phyloP scores from a whole-genome alignment of 805 yeast genomes.

The Zygotorulaspora florentina region DNA sequence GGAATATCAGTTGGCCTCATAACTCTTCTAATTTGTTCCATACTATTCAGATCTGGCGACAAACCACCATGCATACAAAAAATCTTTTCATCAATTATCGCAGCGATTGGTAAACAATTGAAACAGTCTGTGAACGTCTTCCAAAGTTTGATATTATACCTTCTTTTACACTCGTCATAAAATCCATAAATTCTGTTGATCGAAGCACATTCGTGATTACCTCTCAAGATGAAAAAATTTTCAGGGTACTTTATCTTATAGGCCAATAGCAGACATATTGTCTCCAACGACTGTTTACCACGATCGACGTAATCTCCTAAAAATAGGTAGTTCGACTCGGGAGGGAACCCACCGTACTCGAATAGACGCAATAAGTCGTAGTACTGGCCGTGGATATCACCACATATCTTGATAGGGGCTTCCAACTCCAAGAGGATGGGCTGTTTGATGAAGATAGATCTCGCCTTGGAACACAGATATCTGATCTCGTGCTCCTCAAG shows the following conservation, averaged over 20 bases:
- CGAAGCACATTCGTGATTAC: conserved; percentile 98
- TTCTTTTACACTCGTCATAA: conserved; percentile 97
- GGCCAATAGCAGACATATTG: conserved; percentile 88
- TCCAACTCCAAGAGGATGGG: conserved; percentile 93
- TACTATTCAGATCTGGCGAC: conserved; percentile 93
- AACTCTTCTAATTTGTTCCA: conserved; percentile 98
- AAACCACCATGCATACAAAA: conserved; percentile 99
- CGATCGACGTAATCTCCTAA: conserved; percentile 98
- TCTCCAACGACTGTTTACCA: conserved; percentile 95
- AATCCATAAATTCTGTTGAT: conserved; percentile 97
- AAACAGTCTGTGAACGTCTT: conserved; percentile 98
- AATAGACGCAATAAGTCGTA: conserved; percentile 91
- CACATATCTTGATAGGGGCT: conserved; percentile 96
- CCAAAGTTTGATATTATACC: conserved; percentile 98
- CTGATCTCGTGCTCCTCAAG: conserved; percentile 91
- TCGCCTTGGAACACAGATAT: conserved; percentile 92
- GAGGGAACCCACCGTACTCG: conserved; percentile 99
- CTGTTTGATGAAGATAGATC: conserved; percentile 96
- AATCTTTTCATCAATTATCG: conserved; percentile 95
- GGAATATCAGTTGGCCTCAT: conserved; percentile 99
- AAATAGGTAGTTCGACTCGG: conserved; percentile 94
- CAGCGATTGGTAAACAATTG: conserved; percentile 97
- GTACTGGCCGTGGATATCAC: conserved; percentile 98
- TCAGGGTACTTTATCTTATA: conserved; percentile 98
- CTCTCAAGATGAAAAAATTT: conserved; percentile 93